Evolutionary conservation across 192 early-diverging fungal genomes (phyloP), one percentile per base, ranked within the genome.

Genomic region (Backusella sp.): DNA sequence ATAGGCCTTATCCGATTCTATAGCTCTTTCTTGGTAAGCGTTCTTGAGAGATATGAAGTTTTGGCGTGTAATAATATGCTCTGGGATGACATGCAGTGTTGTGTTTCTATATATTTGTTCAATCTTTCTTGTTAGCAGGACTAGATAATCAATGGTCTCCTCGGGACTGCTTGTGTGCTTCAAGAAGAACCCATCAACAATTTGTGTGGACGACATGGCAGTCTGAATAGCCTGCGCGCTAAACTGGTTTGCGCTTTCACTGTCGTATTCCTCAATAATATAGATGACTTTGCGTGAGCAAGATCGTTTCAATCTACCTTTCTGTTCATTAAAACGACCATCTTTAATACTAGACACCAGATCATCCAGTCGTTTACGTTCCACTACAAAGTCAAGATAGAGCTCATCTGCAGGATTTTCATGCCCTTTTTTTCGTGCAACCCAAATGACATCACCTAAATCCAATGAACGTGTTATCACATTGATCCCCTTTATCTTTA

Each of bases 331-430:
- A 81, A 93, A 98, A 19, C 98, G 86, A 1, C 95, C 95, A 78
- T 99, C 98, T 41, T 95, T 93, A 68, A 99, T 97, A 83, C 95
- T 97, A 0, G 87, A 79, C 6, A 94, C 88, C 68, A 99, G 83
- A 80, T 99, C 98, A 70, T 98, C 96, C 85, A 95, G 89, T n/a
- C 93, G 88, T 76, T 99, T 99, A 32, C 98, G 87, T 81, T 99
- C 97, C 2, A 97, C 73, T n/a, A 98, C 81, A 59, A 89, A 90
- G 76, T 96, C 94, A 9, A 98, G 82, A 4, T 96, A 89, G 19
- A 98, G 77, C 44, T 95, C 94, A 8, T 88, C 76, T 37, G 75
- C 71, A 6, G 81, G 82, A 19, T 80, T 75, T 14, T 36, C 71
- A 39, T 36, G 52, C 3, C 19, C 66, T 0, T 41, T 49, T 36